Base-by-base conservation (phyloP, 345 rosid genomes). In the Dovyalis caffra region DNA sequence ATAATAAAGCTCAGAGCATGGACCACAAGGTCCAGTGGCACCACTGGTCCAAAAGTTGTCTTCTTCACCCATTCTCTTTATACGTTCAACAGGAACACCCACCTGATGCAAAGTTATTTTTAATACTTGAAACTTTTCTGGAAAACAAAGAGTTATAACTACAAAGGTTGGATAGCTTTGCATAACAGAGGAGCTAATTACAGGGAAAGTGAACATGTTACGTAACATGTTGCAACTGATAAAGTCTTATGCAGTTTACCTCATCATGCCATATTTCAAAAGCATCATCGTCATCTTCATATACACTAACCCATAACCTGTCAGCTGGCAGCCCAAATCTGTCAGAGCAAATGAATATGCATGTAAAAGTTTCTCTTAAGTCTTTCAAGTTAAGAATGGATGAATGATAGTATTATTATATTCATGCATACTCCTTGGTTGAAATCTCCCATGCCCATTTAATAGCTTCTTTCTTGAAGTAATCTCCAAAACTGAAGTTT, bases 401-500 rank as follows among this genome's bases (percentile, higher is more conserved):
- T 23, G 28, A 60, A 4, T 37, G 73, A 38, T 25, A 34, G 77
- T 33, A 69, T 68, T 20, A 38, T 58, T 70, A 74, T 74, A 75
- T 43, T 43, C 63, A 64, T 70, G 68, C 91, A 83, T 87, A 90
- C 95, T 88, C 97, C 51, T 34, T 68, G 7, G 94, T 92, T 49
- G 99, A 95, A 68, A 95, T 90, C 87, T 95, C 99, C 99, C 97
- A 95, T 28, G 99, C 97, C 97, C 99, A 92, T 74, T 70, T 83
- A 61, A 95, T 91, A 23, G 99, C 99, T 69, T 95, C 97, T 79
- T 81, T 89, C 86, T 92, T 95, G 81, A 95, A 92, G 83, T 95
- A 95, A 82, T 95, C 99, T 62, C 99, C 99, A 37, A 95, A 92
- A 75, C 97, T 92, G 80, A 95, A 95, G 84, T 95, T 95, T 67